Conservation (phyloP, 768 basidiomycete genomes). For the Rhizopogon rudus region DNA sequence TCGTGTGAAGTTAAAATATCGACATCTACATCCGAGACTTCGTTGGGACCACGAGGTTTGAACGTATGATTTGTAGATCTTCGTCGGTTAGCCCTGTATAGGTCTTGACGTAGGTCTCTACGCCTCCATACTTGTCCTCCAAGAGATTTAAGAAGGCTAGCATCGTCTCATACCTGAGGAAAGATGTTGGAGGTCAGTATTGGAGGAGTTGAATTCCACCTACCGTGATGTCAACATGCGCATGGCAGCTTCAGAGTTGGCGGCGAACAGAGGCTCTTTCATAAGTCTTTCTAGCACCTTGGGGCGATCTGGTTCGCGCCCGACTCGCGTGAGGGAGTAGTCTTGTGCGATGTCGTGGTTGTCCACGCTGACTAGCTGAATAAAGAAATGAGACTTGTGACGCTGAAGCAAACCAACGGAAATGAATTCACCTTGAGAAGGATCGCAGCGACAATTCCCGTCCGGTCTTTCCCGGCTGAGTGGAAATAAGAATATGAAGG, state of each 20-base stretch:
- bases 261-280: slow-evolving; percentile 69
- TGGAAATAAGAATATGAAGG: not conserved
- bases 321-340: slow-evolving; percentile 73
- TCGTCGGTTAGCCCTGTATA: slow-evolving; percentile 56
- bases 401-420: not conserved
- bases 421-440: slow-evolving; percentile 51
- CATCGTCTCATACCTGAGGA: slow-evolving; percentile 68
- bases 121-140: slow-evolving; percentile 62
- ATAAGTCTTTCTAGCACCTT: slow-evolving; percentile 63
- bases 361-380: slow-evolving; percentile 67
- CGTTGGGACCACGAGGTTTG: slow-evolving; percentile 43
- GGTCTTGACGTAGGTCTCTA: slow-evolving; percentile 54
- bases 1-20: not conserved
- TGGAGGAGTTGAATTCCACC: slow-evolving; percentile 10
- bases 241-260: slow-evolving; percentile 69
- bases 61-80: slow-evolving; percentile 56
- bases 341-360: slow-evolving; percentile 63
- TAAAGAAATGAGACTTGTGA: not conserved
- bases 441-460: slow-evolving; percentile 71
- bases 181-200: not conserved
- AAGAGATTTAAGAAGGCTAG: slow-evolving; percentile 59
- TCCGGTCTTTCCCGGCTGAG: slow-evolving; percentile 77
- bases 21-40: slow-evolving; percentile 25
- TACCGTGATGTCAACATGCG: slow-evolving; percentile 82
- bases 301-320: slow-evolving; percentile 72